Conservation (phyloP, 2,329 filamentous ascomycete genomes). For the Claviceps citrina region DNA sequence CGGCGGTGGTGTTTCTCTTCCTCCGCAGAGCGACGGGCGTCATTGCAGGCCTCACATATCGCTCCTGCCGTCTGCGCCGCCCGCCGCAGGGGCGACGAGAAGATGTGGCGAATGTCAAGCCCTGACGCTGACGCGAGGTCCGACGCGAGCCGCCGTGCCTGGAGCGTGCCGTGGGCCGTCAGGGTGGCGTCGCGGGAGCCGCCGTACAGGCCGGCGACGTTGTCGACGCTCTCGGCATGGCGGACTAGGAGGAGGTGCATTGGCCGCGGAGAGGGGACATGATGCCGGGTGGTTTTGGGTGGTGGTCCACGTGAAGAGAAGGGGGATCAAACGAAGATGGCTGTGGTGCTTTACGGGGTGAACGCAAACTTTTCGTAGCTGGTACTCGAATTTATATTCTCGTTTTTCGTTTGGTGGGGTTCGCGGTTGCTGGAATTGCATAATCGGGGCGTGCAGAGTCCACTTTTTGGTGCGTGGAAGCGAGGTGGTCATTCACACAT, state of each 20-base stretch:
- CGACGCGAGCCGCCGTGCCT: slow-evolving; percentile 55
- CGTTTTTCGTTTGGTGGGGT: neutral
- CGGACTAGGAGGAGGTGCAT: slow-evolving; percentile 56
- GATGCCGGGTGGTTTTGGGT: neutral
- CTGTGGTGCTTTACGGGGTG: too few species aligned
- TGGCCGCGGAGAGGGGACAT: neutral
- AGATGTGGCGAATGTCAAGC: slow-evolving; percentile 43
- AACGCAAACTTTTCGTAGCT: slow-evolving; percentile 1
- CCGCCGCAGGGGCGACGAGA: slow-evolving; percentile 63
- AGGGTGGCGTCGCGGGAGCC: slow-evolving; percentile 66
- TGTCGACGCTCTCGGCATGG: slow-evolving; percentile 84
- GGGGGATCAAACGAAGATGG: too few species aligned
- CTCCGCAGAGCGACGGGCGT: slow-evolving; percentile 1
- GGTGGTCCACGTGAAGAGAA: too few species aligned
- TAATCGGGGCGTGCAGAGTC: neutral
- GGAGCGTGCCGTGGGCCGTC: slow-evolving; percentile 67
- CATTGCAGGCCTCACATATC: slow-evolving; percentile 40
- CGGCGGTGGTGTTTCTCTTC: too few species aligned
- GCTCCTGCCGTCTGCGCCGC: slow-evolving; percentile 57
- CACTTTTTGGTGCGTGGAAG: neutral
- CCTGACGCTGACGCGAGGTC: slow-evolving; percentile 34
- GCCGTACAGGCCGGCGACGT: slow-evolving; percentile 64
- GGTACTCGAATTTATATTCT: too few species aligned
- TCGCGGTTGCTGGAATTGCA: neutral
- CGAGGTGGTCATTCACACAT: too few species aligned